Conservation (phyloP, 2,329 filamentous ascomycete species). For the Atkinsonella hypoxylon region DNA sequence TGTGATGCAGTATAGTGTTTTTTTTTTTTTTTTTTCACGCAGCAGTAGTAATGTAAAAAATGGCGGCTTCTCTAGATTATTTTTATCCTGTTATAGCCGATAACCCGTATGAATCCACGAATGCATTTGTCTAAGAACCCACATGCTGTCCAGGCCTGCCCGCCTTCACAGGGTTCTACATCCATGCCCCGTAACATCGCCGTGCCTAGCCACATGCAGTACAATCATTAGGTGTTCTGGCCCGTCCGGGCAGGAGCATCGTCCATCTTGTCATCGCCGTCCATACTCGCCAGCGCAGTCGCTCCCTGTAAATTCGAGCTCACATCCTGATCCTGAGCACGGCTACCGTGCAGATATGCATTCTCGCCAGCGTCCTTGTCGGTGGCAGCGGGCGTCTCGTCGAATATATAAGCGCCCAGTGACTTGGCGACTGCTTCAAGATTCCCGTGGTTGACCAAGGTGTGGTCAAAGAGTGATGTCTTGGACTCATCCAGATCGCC, state of each 20-base stretch:
- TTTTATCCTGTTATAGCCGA: no score
- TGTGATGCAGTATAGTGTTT: no score
- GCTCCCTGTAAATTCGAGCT: conserved; percentile 2
- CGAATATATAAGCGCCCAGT: conserved; percentile 19
- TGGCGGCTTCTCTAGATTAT: no score
- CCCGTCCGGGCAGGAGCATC: conserved; percentile 7
- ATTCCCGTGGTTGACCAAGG: conserved; percentile 16
- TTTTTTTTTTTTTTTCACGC: no score
- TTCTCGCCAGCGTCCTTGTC: conserved; percentile 1
- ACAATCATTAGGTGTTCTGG: not conserved
- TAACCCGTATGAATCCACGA: no score
- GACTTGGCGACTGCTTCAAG: conserved; percentile 5
- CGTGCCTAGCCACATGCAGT: not conserved
- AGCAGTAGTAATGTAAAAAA: no score
- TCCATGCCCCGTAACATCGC: not conserved
- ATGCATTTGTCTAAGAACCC: no score
- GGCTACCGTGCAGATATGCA: not conserved
- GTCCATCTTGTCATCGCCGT: conserved; percentile 9
- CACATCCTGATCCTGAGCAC: conserved; percentile 6
- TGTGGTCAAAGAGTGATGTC: conserved; percentile 16
- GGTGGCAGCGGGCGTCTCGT: conserved; percentile 2
- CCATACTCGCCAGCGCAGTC: conserved; percentile 1
- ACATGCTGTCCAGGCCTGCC: no score
- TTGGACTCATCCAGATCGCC: conserved; percentile 16
- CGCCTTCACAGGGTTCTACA: not conserved